These are phyloP conservation scores for Rhizoctonia solani DNA, from an alignment of 1,284 basidiomycete species.

Conservation along the genomic window DNA sequence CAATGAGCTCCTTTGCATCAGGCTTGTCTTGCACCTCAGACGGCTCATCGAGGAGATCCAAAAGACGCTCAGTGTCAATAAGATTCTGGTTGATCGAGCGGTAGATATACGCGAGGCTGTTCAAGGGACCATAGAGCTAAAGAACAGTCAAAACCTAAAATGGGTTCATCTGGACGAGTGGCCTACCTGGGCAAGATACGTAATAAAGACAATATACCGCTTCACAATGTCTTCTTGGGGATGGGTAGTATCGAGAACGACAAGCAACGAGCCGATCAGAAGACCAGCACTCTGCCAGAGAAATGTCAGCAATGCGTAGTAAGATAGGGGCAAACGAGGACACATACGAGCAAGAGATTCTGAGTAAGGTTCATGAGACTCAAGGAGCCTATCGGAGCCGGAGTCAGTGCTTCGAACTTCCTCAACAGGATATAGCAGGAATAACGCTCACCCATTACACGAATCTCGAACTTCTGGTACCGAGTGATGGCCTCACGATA, in stretches of 20 bases:
- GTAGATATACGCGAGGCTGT: conserved; percentile 73
- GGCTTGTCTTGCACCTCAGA: conserved; percentile 82
- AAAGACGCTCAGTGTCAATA: conserved; percentile 78
- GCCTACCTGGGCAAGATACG: conserved; percentile 73
- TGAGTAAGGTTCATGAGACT: conserved; percentile 76
- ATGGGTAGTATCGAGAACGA: conserved; percentile 65
- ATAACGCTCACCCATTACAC: conserved; percentile 60
- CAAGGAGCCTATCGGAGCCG: conserved; percentile 57
- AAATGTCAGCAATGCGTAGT: conserved; percentile 6
- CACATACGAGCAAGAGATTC: conserved; percentile 73
- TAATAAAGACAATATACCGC: conserved; percentile 78
- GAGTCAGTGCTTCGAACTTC: conserved; percentile 33
- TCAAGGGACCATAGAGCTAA: conserved; percentile 72
- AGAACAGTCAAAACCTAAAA: conserved; percentile 35
- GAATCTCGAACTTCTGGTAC: conserved; percentile 76
- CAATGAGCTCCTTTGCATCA: conserved; percentile 70
- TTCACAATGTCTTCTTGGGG: conserved; percentile 53
- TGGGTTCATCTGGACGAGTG: background rate
- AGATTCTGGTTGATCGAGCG: conserved; percentile 72
- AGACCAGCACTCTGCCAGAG: conserved; percentile 66
- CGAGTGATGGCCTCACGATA: conserved; percentile 73
- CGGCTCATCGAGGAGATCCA: conserved; percentile 74
- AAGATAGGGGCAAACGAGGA: background rate
- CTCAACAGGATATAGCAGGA: too few relatives aligned
- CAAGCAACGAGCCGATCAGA: conserved; percentile 75